These are phyloP conservation scores for Gloeostereum incarnatum DNA, from an alignment of 768 basidiomycete species.

Conservation along the genomic window DNA sequence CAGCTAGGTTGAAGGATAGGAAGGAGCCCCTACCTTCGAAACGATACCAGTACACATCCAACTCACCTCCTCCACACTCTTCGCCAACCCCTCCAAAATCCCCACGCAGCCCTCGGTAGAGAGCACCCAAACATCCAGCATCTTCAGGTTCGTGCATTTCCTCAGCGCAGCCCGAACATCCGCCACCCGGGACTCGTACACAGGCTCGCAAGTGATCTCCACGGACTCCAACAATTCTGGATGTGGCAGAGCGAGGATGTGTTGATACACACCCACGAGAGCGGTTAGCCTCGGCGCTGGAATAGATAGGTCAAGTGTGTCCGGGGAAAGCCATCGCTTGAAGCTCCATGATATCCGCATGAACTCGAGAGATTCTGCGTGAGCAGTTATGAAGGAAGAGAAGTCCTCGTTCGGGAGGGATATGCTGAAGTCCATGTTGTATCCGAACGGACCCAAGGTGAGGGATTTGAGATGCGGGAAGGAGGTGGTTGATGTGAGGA, in stretches of 20 bases:
- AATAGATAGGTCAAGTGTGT: constrained; percentile 23
- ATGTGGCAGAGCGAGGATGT: constrained; percentile 29
- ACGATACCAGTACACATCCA: constrained; percentile 42
- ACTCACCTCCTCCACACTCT: constrained; percentile 33
- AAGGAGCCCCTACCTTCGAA: constrained; percentile 17
- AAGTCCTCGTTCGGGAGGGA: constrained; percentile 20
- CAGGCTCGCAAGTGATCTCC: constrained; percentile 40
- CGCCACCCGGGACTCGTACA: constrained; percentile 25
- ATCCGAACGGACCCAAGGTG: constrained; percentile 42
- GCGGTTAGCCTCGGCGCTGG: constrained; percentile 21
- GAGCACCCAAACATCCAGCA: constrained; percentile 40
- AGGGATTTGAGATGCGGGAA: constrained; percentile 33
- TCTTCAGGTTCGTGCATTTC: constrained; percentile 25
- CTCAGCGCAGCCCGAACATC: constrained; percentile 24
- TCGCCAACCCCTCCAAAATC: background rate
- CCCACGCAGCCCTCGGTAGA: constrained; percentile 14
- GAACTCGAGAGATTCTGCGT: constrained; percentile 28
- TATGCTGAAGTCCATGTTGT: constrained; percentile 32
- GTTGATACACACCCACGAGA: constrained; percentile 39
- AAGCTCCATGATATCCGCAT: constrained; percentile 42
- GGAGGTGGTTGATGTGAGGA: constrained; percentile 9
- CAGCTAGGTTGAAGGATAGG: background rate
- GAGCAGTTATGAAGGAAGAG: no score
- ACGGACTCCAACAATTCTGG: constrained; percentile 25
- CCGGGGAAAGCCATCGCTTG: constrained; percentile 38